Evolutionary conservation across 768 basidiomycete species (phyloP).

Genomic region (Tricholoma flavovirens): DNA sequence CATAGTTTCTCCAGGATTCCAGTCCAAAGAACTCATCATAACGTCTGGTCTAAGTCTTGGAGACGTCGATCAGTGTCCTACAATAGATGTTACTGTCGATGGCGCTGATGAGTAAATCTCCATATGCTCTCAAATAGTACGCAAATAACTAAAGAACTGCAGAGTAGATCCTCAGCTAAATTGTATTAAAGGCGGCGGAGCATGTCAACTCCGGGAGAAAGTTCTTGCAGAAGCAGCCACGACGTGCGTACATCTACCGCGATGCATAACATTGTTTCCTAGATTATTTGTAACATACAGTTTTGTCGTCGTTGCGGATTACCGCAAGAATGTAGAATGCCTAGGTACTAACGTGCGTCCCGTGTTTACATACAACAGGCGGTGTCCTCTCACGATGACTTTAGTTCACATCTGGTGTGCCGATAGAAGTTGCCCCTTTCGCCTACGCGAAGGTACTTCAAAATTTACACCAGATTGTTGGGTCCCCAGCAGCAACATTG

Average conservation of each 20-base stretch:
- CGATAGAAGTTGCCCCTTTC: constrained; percentile 95
- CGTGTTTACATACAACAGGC: background rate
- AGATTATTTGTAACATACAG: constrained; percentile 28
- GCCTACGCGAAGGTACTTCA: constrained; percentile 87
- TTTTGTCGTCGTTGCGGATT: constrained; percentile 91
- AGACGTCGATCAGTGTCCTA: constrained; percentile 83
- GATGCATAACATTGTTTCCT: background rate
- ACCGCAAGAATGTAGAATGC: constrained; percentile 82
- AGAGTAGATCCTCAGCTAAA: constrained; percentile 86
- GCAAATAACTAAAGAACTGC: background rate
- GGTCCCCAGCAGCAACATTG: constrained; percentile 67
- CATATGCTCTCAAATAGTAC: background rate
- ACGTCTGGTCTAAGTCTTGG: constrained; percentile 70
- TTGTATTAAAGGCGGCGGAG: constrained; percentile 96
- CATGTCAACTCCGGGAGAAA: constrained; percentile 95
- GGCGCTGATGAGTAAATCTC: constrained; percentile 88
- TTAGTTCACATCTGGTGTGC: constrained; percentile 84
- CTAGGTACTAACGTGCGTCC: constrained; percentile 76
- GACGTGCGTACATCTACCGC: constrained; percentile 44
- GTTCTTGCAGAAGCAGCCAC: constrained; percentile 94
- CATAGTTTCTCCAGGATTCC: constrained; percentile 56
- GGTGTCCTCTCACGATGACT: background rate
- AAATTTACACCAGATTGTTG: constrained; percentile 54
- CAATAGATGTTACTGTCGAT: constrained; percentile 95
- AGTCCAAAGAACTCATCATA: constrained; percentile 93